Percentiles rank a stretch among this genome's conserved stretches.
phyloP scores from a whole-genome alignment of 2,329 filamentous ascomycete species.

The Canariomyces notabilis region DNA sequence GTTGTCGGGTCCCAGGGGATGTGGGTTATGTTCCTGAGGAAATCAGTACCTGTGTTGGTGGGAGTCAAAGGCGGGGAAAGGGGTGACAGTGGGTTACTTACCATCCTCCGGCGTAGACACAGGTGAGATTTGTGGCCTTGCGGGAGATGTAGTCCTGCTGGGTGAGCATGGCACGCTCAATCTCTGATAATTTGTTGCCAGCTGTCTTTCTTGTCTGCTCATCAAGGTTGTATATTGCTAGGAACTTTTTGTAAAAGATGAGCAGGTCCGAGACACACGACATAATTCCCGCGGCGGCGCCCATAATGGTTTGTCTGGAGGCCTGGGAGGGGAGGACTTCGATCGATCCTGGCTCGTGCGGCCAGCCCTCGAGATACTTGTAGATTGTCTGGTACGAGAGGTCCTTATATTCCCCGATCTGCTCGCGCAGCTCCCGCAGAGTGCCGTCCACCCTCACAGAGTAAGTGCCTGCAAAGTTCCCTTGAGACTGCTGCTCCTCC shows the following conservation, averaged over 20 bases:
- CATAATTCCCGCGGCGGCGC: conserved; percentile 15
- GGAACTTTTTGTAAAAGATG: conserved; percentile 9
- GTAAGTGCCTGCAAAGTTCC: conserved; percentile 3
- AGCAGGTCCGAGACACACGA: conserved; percentile 10
- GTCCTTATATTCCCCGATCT: too few species aligned
- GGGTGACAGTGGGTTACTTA: not conserved
- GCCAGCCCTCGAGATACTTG: not conserved
- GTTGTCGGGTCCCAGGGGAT: conserved; percentile 4
- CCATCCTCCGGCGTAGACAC: conserved; percentile 14
- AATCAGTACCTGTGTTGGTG: not conserved
- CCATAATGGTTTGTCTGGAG: conserved; percentile 1
- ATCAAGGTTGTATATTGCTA: not conserved
- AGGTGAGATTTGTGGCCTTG: not conserved
- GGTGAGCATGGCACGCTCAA: conserved; percentile 11
- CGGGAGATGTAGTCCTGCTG: conserved; percentile 2
- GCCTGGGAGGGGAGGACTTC: conserved; percentile 5
- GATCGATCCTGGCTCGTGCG: not conserved
- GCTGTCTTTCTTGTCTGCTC: not conserved
- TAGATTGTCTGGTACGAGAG: not conserved
- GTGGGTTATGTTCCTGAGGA: conserved; percentile 2
- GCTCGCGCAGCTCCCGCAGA: not conserved
- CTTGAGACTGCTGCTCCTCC: not conserved
- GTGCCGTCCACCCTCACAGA: conserved; percentile 2
- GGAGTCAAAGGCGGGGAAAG: not conserved
- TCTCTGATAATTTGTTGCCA: not conserved